These are phyloP conservation scores for Syzygium aqueum DNA, from an alignment of 345 rosid species.

Conservation along the genomic window DNA sequence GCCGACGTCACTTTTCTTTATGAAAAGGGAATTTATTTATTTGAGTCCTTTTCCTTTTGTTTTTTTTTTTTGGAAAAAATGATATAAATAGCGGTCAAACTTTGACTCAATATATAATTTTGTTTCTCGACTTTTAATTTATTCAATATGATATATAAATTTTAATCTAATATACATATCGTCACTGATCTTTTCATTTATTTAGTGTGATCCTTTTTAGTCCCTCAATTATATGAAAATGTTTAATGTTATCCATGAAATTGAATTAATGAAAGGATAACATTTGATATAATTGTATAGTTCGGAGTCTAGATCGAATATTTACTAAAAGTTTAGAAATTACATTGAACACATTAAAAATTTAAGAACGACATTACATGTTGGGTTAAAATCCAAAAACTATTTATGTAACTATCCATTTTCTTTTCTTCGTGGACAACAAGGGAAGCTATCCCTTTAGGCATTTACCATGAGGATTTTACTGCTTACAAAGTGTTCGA, in stretches of 20 bases:
- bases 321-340: neutral
- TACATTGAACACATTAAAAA: no score
- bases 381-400: neutral
- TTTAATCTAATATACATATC: no score
- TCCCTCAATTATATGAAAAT: no score
- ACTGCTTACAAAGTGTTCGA: neutral
- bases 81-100: neutral
- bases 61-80: neutral
- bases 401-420: neutral
- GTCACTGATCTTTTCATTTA: neutral
- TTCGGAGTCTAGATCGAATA: neutral
- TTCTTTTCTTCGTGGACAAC: neutral
- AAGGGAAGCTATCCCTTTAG: neutral
- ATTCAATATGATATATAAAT: neutral
- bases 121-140: neutral
- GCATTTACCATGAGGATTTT: neutral
- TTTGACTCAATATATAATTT: fast-evolving
- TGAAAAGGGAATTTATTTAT: neutral
- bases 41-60: neutral
- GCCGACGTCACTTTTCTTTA: neutral
- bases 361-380: neutral
- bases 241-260: fast-evolving
- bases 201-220: neutral
- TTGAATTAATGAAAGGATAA: neutral
- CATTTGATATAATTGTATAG: neutral